Evolutionary conservation across 2,329 filamentous ascomycete species (phyloP).

Genomic region (Diaporthe nobilis): DNA sequence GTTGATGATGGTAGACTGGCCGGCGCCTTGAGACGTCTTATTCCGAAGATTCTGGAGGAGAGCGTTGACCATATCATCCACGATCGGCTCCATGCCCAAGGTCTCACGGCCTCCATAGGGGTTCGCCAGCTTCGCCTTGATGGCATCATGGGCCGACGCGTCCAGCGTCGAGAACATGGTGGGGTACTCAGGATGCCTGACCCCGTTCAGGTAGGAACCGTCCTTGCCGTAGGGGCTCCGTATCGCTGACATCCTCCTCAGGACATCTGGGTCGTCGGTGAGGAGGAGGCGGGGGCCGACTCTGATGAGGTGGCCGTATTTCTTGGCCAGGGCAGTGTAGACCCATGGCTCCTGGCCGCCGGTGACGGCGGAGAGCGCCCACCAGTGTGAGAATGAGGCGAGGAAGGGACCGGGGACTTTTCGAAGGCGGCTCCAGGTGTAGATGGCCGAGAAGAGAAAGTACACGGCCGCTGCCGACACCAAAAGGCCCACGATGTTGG

Average conservation of each 20-base stretch:
- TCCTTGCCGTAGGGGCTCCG: constrained; percentile 49
- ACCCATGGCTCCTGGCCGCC: constrained; percentile 46
- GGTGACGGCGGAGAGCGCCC: constrained; percentile 45
- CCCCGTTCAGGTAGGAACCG: not conserved
- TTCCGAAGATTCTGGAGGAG: constrained; percentile 18
- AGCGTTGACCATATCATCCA: constrained; percentile 21
- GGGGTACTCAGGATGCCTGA: constrained; percentile 23
- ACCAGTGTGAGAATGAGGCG: constrained; percentile 52
- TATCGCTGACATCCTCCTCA: constrained; percentile 49
- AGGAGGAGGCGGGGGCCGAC: constrained; percentile 56
- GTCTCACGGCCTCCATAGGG: constrained; percentile 49
- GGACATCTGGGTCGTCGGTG: constrained; percentile 51
- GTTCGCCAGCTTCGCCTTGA: constrained; percentile 46
- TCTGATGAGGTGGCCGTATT: constrained; percentile 49
- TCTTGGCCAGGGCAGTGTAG: constrained; percentile 45
- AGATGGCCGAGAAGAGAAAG: constrained; percentile 6
- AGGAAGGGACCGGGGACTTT: constrained; percentile 47
- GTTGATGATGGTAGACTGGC: constrained; percentile 53
- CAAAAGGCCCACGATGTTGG: not conserved
- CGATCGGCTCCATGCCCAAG: constrained; percentile 45
- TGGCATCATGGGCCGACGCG: constrained; percentile 47
- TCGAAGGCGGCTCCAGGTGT: constrained; percentile 44
- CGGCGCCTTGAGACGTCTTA: not conserved
- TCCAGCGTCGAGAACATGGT: constrained; percentile 39
- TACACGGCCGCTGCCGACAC: not conserved